Evolutionary conservation across 2,329 filamentous ascomycete genomes (phyloP).

Genomic region (Stemphylium vesicarium): DNA sequence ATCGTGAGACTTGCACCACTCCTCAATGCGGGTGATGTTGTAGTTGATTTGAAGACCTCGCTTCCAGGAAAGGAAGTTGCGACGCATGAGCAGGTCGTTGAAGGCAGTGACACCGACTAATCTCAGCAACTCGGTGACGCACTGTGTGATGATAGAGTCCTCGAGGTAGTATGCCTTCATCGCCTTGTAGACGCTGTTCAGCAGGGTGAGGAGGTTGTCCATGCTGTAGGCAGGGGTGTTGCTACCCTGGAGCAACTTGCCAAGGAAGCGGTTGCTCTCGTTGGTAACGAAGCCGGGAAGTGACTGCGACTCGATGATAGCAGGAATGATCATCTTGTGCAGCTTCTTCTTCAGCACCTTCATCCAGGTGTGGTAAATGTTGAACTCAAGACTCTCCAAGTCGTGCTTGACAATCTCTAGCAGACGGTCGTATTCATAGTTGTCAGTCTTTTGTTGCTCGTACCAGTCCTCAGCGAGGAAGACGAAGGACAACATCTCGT

Average conservation of each 20-base stretch:
- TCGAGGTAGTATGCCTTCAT: constrained; percentile 99
- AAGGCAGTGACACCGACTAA: constrained; percentile 97
- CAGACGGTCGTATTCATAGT: constrained; percentile 97
- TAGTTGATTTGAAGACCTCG: constrained; percentile 99
- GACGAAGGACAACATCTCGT: constrained; percentile 99
- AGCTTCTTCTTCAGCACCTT: constrained; percentile 99
- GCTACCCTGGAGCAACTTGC: constrained; percentile 91
- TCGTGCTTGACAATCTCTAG: constrained; percentile 99
- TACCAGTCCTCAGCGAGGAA: constrained; percentile 99
- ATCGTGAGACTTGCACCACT: constrained; percentile 99
- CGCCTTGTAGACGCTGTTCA: constrained; percentile 97
- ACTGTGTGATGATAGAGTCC: constrained; percentile 94
- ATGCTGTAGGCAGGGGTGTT: constrained; percentile 97
- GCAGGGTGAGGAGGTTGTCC: constrained; percentile 93
- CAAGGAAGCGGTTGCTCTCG: constrained; percentile 96
- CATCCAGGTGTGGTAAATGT: constrained; percentile 99
- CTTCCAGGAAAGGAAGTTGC: constrained; percentile 99
- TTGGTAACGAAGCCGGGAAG: constrained; percentile 98
- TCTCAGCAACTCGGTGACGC: constrained; percentile 88
- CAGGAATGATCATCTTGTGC: constrained; percentile 99
- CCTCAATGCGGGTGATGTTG: constrained; percentile 98
- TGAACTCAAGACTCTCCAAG: constrained; percentile 96
- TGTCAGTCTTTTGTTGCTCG: constrained; percentile 98
- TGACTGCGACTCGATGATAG: constrained; percentile 98
- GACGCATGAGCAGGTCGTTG: constrained; percentile 95